Base-by-base conservation (phyloP, 1,139 yeast genomes). In the Taiozyma sp. region DNA sequence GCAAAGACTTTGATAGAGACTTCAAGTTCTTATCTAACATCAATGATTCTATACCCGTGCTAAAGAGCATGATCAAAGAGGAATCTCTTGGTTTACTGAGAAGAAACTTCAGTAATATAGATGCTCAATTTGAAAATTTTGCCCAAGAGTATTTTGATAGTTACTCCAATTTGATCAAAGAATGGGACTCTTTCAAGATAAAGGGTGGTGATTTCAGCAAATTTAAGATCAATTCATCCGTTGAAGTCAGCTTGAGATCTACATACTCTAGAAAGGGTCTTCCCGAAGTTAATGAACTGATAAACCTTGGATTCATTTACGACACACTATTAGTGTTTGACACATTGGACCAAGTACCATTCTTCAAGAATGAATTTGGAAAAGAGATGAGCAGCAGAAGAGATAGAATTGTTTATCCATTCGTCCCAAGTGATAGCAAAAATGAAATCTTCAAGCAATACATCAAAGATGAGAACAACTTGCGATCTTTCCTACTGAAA, bases 321-420 rank as follows among this genome's bases (percentile, higher is more conserved):
- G 97, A 93, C 68, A 85, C 96, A 7, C 80, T 89, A 27, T 74
- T 92, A 62, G 96, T 93, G 0, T 92, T 87, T 64, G 81, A 83
- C 51, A 84, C 92, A 8, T 74, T 92, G 48, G 83, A 85, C 46
- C 86, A 85, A 63, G 70, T 78, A 9, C 83, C 80, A 8, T 76
- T 78, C 49, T 76, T 93, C 50, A 75, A 81, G 45, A 73, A 75
- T 29, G 81, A 83, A 54, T 85, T 86, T 61, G 80, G 82, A 52
- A 86, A 83, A 56, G 97, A 90, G 66, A 76, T 93, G 71, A 75
- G 80, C 55, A 79, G 84, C 52, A 87, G 90, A 63, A 83, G 88
- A 55, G 88, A 85, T 55, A 73, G 87, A 54, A 70, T 87, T n/a
- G 78, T 89, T 38, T 78, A 87, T 56, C 93, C 95, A 1, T 72